phyloP scores from a whole-genome alignment of 192 early-diverging fungal genomes.

The Coemansia sp. region DNA sequence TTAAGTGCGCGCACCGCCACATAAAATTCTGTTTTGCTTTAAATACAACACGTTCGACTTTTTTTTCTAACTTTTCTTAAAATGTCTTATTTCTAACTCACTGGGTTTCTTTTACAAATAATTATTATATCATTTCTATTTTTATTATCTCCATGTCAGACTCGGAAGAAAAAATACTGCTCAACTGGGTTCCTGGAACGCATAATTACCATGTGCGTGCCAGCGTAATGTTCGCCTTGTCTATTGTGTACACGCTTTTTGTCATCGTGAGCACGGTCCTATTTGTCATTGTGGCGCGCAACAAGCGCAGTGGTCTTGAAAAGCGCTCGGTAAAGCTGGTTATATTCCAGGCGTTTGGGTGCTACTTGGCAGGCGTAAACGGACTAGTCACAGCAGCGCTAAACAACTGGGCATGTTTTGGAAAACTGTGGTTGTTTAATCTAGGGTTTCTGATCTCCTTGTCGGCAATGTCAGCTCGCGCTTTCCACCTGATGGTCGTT shows the following conservation, averaged over 20 bases:
- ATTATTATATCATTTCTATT: background rate
- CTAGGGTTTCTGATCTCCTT: constrained; percentile 33
- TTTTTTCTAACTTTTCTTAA: constrained; percentile 2
- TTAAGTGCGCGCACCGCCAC: too few species aligned
- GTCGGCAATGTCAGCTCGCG: constrained; percentile 34
- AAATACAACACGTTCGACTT: background rate
- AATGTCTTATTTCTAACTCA: background rate
- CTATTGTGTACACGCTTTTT: constrained; percentile 20
- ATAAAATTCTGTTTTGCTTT: too few species aligned
- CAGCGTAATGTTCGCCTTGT: constrained; percentile 5
- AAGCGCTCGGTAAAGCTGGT: constrained; percentile 31
- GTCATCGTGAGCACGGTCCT: constrained; percentile 16
- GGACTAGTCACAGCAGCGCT: constrained; percentile 25
- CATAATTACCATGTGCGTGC: constrained; percentile 25
- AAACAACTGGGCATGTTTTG: constrained; percentile 41
- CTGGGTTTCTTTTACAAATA: background rate
- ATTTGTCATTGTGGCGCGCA: constrained; percentile 22
- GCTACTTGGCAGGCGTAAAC: constrained; percentile 24
- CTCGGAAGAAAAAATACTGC: constrained; percentile 8
- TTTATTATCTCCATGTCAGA: background rate
- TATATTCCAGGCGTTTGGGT: constrained; percentile 24
- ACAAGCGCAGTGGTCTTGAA: constrained; percentile 34
- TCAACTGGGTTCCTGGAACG: constrained; percentile 26
- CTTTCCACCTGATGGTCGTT: constrained; percentile 29
- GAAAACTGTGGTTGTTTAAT: constrained; percentile 39